Evolutionary conservation across 768 basidiomycete genomes (phyloP).

Genomic region (Hypsizygus marmoreus): DNA sequence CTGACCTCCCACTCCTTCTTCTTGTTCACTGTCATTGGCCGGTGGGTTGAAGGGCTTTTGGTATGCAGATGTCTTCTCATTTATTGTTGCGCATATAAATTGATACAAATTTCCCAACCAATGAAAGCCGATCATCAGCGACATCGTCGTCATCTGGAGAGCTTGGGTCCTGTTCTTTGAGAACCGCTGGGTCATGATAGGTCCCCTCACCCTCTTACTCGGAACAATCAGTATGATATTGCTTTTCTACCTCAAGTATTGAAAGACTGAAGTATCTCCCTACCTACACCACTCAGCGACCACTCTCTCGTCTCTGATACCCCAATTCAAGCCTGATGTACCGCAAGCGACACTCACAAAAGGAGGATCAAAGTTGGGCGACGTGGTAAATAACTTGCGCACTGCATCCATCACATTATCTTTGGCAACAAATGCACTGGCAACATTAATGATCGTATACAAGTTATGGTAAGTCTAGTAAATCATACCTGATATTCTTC

Average conservation of each 20-base stretch:
- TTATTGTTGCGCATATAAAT: too few species aligned
- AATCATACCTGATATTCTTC: background rate
- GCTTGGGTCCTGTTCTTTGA: conserved; percentile 9
- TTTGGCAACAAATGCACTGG: conserved; percentile 5
- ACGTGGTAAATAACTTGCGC: background rate
- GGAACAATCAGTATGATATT: conserved; percentile 6
- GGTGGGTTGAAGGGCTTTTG: background rate
- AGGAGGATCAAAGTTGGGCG: background rate
- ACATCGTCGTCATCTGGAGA: conserved; percentile 12
- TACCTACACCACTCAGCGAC: background rate
- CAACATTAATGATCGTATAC: conserved; percentile 1
- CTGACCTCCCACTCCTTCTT: background rate
- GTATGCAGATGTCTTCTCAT: background rate
- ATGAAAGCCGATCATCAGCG: conserved; percentile 12
- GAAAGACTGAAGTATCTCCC: too few species aligned
- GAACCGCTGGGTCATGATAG: conserved; percentile 6
- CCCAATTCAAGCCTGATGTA: conserved; percentile 1
- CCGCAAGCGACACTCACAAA: background rate
- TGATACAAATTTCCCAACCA: too few species aligned
- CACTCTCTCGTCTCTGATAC: conserved; percentile 6
- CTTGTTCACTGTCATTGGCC: background rate
- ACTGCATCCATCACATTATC: conserved; percentile 6
- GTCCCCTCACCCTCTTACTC: conserved; percentile 8
- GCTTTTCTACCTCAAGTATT: too few species aligned
- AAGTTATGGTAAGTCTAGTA: background rate